Base-by-base conservation (phyloP, 176 grass and related monocot species). In the Carex pumila region DNA sequence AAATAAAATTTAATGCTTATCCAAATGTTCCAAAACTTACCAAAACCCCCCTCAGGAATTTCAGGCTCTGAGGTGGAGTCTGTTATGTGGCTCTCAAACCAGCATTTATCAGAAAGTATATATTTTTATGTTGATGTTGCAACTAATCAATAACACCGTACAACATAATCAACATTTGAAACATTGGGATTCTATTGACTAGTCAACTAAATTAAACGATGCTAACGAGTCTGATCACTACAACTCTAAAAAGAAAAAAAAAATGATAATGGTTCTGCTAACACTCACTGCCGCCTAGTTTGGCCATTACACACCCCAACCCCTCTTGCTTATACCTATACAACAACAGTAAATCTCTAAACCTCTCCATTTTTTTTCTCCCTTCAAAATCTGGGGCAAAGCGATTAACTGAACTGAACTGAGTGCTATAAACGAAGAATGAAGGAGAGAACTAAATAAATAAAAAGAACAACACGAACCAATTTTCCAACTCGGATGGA, bases 311-410 rank as follows among this genome's bases (percentile, higher is more conserved):
- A 68, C 63, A 68, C 81, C 60, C 50, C 6, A 60, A 53, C 43
- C 60, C 61, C 81, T 62, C 81, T 52, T 60, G 39, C 39, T 83
- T 83, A 69, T 83, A 57, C 73, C 49, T 66, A 68, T 83, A 83
- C 81, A 83, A 83, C 81, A 83, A 78, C 62, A 69, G 30, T 49
- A 31, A 69, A 68, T 52, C 11, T 66, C 18, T 69, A 57, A 9
- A 25, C 22, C 29, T 68, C 61, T 65, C 59, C 71, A 75, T 25
- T 34, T 56, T 34, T 56, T 58, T 37, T 80, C 22, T 65, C 58
- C 79, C 79, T 81, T 41, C 52, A 81, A 65, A 79, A 65, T 65
- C 79, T 25, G 41, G 81, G 21, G 61, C 58, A 83, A 83, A 54
- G 61, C 41, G 25, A 13, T 59, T 52, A 43, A 61, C 58, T 81